Conservation (phyloP, 2,329 filamentous ascomycete genomes). For the Colletotrichum navitas region DNA sequence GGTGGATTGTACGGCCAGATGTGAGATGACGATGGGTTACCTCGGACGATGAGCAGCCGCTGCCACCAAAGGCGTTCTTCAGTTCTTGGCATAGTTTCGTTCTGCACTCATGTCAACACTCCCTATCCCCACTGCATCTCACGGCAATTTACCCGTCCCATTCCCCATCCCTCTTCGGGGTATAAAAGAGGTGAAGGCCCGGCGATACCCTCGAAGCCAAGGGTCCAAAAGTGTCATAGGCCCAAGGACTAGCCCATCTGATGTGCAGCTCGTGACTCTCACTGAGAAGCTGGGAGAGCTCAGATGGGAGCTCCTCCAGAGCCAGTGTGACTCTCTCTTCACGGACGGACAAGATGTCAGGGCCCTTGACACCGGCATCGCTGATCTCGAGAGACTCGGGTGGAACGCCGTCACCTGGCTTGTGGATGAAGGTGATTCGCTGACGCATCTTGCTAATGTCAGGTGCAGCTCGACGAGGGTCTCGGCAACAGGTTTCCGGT, state of each 20-base stretch:
- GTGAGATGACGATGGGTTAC: neutral
- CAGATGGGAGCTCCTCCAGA: constrained; percentile 78
- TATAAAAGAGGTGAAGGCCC: constrained; percentile 85
- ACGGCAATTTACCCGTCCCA: constrained; percentile 46
- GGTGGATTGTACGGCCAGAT: neutral
- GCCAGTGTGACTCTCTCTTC: constrained; percentile 84
- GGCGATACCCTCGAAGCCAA: constrained; percentile 81
- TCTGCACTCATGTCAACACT: constrained; percentile 48
- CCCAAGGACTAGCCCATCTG: constrained; percentile 76
- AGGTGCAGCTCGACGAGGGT: neutral
- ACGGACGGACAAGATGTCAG: constrained; percentile 73
- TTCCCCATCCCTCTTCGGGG: constrained; percentile 61
- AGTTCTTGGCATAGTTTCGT: constrained; percentile 69
- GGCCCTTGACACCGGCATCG: constrained; percentile 66
- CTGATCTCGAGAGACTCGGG: constrained; percentile 72
- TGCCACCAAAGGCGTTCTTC: constrained; percentile 66
- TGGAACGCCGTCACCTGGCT: constrained; percentile 72
- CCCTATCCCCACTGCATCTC: neutral
- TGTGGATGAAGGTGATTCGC: constrained; percentile 83
- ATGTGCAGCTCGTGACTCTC: constrained; percentile 80
- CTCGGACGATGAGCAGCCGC: constrained; percentile 63
- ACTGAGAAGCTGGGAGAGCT: constrained; percentile 72
- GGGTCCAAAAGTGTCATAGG: constrained; percentile 73
- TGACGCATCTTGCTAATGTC: constrained; percentile 71
- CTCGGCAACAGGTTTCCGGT: neutral